Evolutionary conservation across 1,284 basidiomycete genomes (phyloP), one percentile per base, ranked within the genome.

Genomic region (Tetrapyrgos nigripes): DNA sequence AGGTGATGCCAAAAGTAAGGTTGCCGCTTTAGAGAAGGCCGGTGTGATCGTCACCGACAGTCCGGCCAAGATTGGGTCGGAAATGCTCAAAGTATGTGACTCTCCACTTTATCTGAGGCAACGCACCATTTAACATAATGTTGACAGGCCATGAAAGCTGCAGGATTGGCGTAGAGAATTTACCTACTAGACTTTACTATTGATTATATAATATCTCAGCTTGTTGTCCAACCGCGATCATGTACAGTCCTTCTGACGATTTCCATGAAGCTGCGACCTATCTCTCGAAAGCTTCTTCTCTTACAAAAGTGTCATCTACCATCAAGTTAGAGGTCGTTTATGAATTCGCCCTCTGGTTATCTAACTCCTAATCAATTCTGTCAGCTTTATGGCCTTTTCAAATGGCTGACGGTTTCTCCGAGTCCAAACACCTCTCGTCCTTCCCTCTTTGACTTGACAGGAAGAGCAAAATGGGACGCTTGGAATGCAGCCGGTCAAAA

Each of bases 1-100:
- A 90, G 89, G 93, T 73, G 94, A 94, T 64, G 97, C 97, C 4
- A 86, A 85, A 40, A 97, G 98, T 81, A 99, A 99, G 80, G 95
- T 98, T 55, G 87, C 86, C 61, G 97, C 97, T n/a, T 83, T 99
- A 45, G 88, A 95, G 74, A 89, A 85, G 70, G 97, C 97, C 35
- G 97, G 97, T 64, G 97, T 88, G 35, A 84, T 96, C 66, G 96
- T 99, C 60, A 97, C 95, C 31, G 88, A 97, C 75, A 96, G 93
- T 73, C 97, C 97, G n/a, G 94, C 96, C 8, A 91, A 96, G 81
- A 96, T 98, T 72, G 96, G 96, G 51, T 67, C 77, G 35, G 86
- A 93, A 68, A 94, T 98, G 86, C 80, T 95, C 64, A 89, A 94
- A 85, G 92, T 91, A 62, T 60, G 80, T 68, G 31, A 23, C 19